Evolutionary conservation across 805 yeast genomes (phyloP), one percentile per base, ranked within the genome.

Genomic region (Metschnikowia baotianmanensis): DNA sequence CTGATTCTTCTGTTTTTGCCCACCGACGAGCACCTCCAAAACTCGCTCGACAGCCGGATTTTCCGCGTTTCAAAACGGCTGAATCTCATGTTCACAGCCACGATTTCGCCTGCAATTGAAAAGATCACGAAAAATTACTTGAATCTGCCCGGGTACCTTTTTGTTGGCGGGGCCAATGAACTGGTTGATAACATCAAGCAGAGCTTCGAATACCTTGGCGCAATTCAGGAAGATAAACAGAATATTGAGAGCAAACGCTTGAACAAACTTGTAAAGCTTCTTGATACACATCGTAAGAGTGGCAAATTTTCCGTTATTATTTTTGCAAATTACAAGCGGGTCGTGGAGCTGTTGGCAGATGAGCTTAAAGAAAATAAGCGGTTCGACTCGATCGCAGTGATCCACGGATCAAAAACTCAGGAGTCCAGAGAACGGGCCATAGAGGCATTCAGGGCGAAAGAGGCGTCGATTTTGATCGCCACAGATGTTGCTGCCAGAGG

Each of bases 401-500:
- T 91, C 53, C 97, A 91, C 62, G 98, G 98, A 11, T 82, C 90
- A 0, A 86, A 85, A 57, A 73, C 83, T 1, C 99, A 91, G 62
- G 85, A 79, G 10, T 83, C 83, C 53, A 77, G 99, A 62, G 98
- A 91, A 56, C 63, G 63, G n/a, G 85, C 96, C 0, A 71, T 91
- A 13, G 63, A 67, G 8, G 70, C 77, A 24, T 72, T 91, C 46
- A 71, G 82, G 32, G 48, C 62, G 5, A 82, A 84, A 2, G 62
- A 65, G 18, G 75, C 74, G 0, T 82, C 80, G 37, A 69, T 86
- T 6, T 63, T 91, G 31, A 81, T 91, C 13, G 98, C 97, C 3
- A 93, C 98, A 0, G 96, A 91, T 59, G 88, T 91, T 18, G 97
- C 97, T 0, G 95, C 96, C 3, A 77, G 99, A 66, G 99, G 99